phyloP scores from a whole-genome alignment of 352 stramenopile genomes.

The Phytopythium vexans region DNA sequence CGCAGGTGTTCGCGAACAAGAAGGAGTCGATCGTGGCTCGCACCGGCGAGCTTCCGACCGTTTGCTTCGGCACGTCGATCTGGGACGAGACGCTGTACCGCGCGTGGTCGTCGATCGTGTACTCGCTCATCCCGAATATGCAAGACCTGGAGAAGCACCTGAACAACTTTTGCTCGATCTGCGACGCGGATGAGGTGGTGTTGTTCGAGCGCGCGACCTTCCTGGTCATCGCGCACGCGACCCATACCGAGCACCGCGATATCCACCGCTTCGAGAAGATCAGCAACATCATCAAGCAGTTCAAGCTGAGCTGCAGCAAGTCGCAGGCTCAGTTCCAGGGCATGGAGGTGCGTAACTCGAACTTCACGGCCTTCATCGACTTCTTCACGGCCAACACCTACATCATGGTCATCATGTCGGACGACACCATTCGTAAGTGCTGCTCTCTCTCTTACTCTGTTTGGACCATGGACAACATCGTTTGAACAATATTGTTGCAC shows the following conservation, averaged over 20 bases:
- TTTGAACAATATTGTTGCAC: neutral
- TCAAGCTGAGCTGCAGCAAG: slow-evolving; percentile 99
- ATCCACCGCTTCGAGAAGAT: slow-evolving; percentile 99
- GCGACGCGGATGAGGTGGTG: slow-evolving; percentile 95
- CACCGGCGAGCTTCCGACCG: slow-evolving; percentile 83
- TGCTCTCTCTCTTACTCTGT: neutral
- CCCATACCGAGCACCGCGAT: slow-evolving; percentile 90
- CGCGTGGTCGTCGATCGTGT: slow-evolving; percentile 99
- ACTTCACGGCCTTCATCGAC: slow-evolving; percentile 98
- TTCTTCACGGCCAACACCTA: slow-evolving; percentile 98
- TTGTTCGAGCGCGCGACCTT: slow-evolving; percentile 99
- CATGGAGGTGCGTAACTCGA: slow-evolving; percentile 96
- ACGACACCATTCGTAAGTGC: slow-evolving; percentile 81
- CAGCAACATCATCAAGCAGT: slow-evolving; percentile 99
- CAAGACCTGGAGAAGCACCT: slow-evolving; percentile 94
- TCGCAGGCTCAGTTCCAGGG: slow-evolving; percentile 97
- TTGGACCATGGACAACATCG: neutral
- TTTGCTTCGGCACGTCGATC: slow-evolving; percentile 98
- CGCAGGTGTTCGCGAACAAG: slow-evolving; percentile 93
- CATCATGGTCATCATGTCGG: slow-evolving; percentile 98
- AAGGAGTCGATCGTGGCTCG: slow-evolving; percentile 92
- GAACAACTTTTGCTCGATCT: slow-evolving; percentile 97
- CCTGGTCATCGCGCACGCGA: slow-evolving; percentile 97
- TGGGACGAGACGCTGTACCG: slow-evolving; percentile 99
- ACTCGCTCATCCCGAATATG: slow-evolving; percentile 99